These are phyloP conservation scores for Pseudogymnoascus sp. DNA, from an alignment of 2,329 filamentous ascomycete genomes.

Conservation along the genomic window DNA sequence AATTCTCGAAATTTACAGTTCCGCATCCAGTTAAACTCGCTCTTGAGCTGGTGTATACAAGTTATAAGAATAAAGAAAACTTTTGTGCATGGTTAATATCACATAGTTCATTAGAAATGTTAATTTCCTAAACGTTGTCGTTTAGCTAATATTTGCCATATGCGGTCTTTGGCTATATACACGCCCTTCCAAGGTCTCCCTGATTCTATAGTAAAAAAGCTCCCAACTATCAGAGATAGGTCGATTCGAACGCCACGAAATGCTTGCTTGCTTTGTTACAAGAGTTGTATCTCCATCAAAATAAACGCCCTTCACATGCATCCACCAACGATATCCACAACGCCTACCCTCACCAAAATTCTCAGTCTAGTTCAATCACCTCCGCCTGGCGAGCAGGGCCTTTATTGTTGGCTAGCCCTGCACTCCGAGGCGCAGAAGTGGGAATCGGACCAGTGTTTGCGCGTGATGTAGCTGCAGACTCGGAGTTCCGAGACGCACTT, in stretches of 20 bases:
- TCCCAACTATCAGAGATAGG: not conserved
- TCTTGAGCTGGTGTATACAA: not conserved
- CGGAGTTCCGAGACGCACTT: constrained; percentile 4
- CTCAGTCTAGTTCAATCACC: constrained; percentile 7
- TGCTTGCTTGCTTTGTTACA: constrained; percentile 10
- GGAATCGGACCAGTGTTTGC: not conserved
- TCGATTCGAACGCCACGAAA: constrained; percentile 4
- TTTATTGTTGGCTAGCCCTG: not conserved
- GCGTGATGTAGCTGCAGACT: constrained; percentile 1
- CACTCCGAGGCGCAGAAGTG: not conserved
- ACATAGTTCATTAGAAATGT: not conserved
- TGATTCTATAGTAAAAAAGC: not conserved
- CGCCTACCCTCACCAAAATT: not conserved
- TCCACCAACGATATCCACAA: not conserved
- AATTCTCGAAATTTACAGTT: not conserved
- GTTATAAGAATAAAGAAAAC: not conserved
- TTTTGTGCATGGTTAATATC: not conserved
- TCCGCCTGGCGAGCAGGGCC: not conserved
- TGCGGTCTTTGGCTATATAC: not conserved
- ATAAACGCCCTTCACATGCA: constrained; percentile 2
- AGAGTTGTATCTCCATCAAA: not conserved
- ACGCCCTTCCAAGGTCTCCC: not conserved
- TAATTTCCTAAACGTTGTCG: not conserved
- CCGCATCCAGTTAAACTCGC: not conserved
- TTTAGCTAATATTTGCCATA: not conserved